A percentile compares a stretch with the other conserved stretches of the same genome.
These are phyloP conservation scores for Rhizodiscina lignyota DNA, from an alignment of 495 filamentous ascomycete species.

Conservation along the genomic window DNA sequence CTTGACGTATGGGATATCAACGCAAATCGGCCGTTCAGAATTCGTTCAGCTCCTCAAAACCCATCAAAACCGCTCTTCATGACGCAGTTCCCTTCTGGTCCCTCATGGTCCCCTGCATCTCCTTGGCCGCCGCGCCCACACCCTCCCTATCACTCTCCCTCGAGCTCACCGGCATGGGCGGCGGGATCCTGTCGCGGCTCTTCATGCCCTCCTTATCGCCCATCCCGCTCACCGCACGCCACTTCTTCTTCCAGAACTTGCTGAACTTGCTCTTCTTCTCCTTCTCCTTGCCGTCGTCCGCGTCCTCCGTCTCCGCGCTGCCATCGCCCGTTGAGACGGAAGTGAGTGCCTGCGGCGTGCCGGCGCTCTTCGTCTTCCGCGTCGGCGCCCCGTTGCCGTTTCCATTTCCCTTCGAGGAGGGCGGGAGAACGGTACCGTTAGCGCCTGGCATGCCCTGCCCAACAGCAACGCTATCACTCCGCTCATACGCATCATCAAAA, in stretches of 20 bases:
- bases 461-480: neutral
- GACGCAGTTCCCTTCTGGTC: too few relatives aligned
- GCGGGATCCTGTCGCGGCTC: too few relatives aligned
- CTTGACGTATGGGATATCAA: too few relatives aligned
- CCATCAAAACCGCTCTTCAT: too few relatives aligned
- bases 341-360: neutral
- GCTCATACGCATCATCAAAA: neutral
- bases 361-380: neutral
- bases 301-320: neutral
- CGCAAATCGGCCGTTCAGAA: too few relatives aligned
- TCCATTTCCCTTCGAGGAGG: neutral
- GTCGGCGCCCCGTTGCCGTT: neutral
- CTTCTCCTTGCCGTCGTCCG: neutral
- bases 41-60: too few relatives aligned
- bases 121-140: too few relatives aligned
- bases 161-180: too few relatives aligned
- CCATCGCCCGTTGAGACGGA: neutral
- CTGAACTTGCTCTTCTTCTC: neutral
- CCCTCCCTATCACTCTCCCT: too few relatives aligned
- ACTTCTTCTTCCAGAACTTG: slow-evolving; percentile 1
- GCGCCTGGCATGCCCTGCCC: too few relatives aligned
- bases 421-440: neutral
- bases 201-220: too few relatives aligned
- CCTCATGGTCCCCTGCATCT: too few relatives aligned
- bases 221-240: neutral